Percentiles rank a stretch among this genome's conserved stretches.
Conservation (phyloP, 805 yeast genomes). For the Ogataea saltuana region DNA sequence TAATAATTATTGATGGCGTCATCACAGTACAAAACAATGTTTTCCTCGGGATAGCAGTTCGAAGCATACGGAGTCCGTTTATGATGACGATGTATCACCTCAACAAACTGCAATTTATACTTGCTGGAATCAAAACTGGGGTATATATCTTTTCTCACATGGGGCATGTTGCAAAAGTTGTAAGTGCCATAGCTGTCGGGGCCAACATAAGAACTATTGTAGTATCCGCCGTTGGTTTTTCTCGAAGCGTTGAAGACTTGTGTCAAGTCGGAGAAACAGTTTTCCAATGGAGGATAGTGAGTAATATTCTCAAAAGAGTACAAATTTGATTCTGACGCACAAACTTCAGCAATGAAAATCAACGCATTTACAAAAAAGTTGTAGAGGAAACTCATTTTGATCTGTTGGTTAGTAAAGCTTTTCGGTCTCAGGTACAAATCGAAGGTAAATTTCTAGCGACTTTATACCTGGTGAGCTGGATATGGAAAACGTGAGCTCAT, state of each 20-base stretch:
- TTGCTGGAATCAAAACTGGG: slow-evolving; percentile 22
- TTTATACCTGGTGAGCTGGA: too few species aligned
- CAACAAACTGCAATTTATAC: slow-evolving; percentile 39
- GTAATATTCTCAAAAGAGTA: slow-evolving; percentile 6
- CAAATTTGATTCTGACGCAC: neutral
- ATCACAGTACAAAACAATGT: slow-evolving; percentile 31
- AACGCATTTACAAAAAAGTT: neutral
- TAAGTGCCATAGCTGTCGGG: slow-evolving; percentile 37
- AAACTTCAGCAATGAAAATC: neutral
- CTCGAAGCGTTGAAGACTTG: slow-evolving; percentile 25
- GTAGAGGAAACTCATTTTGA: too few species aligned
- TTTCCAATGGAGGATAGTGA: slow-evolving; percentile 19
- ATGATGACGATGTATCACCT: slow-evolving; percentile 46
- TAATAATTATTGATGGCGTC: slow-evolving; percentile 33
- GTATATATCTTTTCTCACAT: slow-evolving; percentile 37
- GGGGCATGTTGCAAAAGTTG: slow-evolving; percentile 49
- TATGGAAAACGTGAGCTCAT: neutral
- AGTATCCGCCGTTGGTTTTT: slow-evolving; percentile 32
- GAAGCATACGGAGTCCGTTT: slow-evolving; percentile 43
- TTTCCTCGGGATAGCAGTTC: slow-evolving; percentile 38
- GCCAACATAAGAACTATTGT: slow-evolving; percentile 25
- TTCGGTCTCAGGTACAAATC: too few species aligned
- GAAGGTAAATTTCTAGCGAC: neutral
- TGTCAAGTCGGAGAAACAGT: slow-evolving; percentile 22
- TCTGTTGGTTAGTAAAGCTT: too few species aligned